Base-by-base conservation (phyloP, 2,329 filamentous ascomycete species). In the Berkeleyomyces rouxiae region DNA sequence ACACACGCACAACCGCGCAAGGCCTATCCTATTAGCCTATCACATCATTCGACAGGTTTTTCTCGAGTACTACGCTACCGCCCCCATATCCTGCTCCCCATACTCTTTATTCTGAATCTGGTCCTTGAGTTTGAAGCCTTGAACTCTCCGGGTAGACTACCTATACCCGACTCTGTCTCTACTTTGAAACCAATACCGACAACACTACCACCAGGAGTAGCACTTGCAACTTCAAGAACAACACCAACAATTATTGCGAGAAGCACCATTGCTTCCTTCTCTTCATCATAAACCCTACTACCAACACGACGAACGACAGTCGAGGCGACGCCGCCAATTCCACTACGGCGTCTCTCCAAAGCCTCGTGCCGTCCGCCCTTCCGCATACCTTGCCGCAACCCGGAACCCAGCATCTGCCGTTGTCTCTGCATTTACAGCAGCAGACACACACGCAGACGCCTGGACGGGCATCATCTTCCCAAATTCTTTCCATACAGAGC, bases 401-500 rank as follows among this genome's bases (percentile, higher is more conserved):
- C 61, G 49, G 5, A 42, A 37, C 44, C 57, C 47, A 63, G 47
- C 64, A 58, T 47, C 64, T 61, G 59, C 61, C 59, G 53, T 58
- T 63, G 68, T 71, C 59, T 59, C 61, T 63, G 68, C 71, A 72
- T 71, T 72, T 71, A 72, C 74, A 78, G 57, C 57, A 59, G 61
- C 61, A 63, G 47, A 42, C 39, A 44, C 61, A 60, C 57, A 63
- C 55, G 43, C 61, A 60, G 62, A 60, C 49, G 78, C 78, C 79
- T 77, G 73, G 71, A 73, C 78, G 78, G 79, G 79, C 78, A 74
- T 74, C 74, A 69, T 71, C 72, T 70, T 71, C 74, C 72, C 77
- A 76, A 77, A 81, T 81, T 78, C 75, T 81, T 74, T 79, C 80
- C 72, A 77, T 82, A 71, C 80, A 81, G 77, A 79, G 74, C 74